phyloP scores from a whole-genome alignment of 2,329 filamentous ascomycete genomes.

The Xylariaceae sp. region DNA sequence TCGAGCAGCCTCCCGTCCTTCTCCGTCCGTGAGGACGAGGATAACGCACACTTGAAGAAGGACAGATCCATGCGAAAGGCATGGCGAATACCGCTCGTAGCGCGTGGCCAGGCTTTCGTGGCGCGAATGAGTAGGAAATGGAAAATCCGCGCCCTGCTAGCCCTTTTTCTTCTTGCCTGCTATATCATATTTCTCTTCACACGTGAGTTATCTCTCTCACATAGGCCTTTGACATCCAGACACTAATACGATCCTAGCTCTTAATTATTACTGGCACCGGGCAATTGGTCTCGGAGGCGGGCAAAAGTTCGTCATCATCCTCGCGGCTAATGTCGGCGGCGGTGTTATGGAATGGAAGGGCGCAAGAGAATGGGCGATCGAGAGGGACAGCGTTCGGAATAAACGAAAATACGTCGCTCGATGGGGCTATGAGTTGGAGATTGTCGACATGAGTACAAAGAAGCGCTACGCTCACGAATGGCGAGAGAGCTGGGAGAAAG shows the following conservation, averaged over 20 bases:
- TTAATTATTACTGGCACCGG: constrained; percentile 63
- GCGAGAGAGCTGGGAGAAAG: constrained; percentile 99
- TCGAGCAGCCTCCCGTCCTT: constrained; percentile 76
- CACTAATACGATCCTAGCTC: constrained; percentile 37
- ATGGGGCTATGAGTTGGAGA: constrained; percentile 95
- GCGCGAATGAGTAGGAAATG: constrained; percentile 57
- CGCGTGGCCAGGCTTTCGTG: constrained; percentile 42
- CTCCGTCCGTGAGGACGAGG: constrained; percentile 40
- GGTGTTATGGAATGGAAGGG: constrained; percentile 99
- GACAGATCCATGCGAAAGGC: constrained; percentile 64
- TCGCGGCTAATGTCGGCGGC: constrained; percentile 89
- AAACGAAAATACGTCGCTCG: constrained; percentile 80
- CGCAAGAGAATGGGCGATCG: constrained; percentile 94
- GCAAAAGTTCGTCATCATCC: constrained; percentile 85
- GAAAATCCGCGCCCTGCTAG: constrained; percentile 57
- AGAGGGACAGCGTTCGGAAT: constrained; percentile 91
- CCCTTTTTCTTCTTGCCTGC: constrained; percentile 55
- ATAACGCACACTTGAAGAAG: constrained; percentile 62
- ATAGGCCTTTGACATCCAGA: background rate
- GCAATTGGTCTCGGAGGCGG: constrained; percentile 72
- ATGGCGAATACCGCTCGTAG: constrained; percentile 46
- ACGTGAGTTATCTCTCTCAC: constrained; percentile 50
- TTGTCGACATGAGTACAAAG: constrained; percentile 98
- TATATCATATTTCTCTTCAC: constrained; percentile 65
- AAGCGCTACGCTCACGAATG: constrained; percentile 98